These are phyloP conservation scores for Pichia rugopelliculosa DNA, from an alignment of 805 yeast genomes.

Conservation along the genomic window DNA sequence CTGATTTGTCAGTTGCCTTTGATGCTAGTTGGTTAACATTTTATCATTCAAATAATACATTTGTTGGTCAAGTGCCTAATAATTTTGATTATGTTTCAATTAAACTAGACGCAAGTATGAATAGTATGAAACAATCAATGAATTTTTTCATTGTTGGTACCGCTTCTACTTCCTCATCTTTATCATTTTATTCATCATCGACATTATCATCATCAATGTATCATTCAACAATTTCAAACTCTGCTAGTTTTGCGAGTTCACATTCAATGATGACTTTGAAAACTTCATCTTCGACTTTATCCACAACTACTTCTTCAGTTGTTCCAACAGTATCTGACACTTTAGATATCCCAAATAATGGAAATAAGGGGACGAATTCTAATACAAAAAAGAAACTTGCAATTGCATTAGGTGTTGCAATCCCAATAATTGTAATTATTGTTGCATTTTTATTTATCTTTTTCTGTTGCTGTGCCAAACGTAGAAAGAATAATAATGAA, in stretches of 20 bases:
- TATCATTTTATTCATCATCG: conserved; percentile 20
- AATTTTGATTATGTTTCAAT: conserved; percentile 36
- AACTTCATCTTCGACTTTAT: conserved; percentile 19
- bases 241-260: conserved; percentile 11
- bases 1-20: conserved; percentile 41
- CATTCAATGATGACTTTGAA: conserved; percentile 10
- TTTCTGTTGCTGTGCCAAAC: conserved; percentile 46
- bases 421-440: conserved; percentile 54
- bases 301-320: conserved; percentile 25
- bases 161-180: conserved; percentile 21
- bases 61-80: conserved; percentile 59
- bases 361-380: conserved; percentile 15
- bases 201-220: conserved; percentile 23
- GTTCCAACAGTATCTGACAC: conserved; percentile 26
- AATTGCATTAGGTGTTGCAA: conserved; percentile 82
- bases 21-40: conserved; percentile 59
- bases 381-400: conserved; percentile 49
- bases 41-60: conserved; percentile 51
- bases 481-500: conserved; percentile 31
- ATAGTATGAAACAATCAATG: conserved; percentile 31
- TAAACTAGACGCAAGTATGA: conserved; percentile 34
- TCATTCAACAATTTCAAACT: conserved; percentile 17
- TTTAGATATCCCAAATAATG: conserved; percentile 16
- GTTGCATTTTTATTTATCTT: conserved; percentile 42
- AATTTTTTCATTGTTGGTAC: conserved; percentile 51